Base-by-base conservation (phyloP, 2,329 filamentous ascomycete species). In the Sphaerostilbella broomeana region DNA sequence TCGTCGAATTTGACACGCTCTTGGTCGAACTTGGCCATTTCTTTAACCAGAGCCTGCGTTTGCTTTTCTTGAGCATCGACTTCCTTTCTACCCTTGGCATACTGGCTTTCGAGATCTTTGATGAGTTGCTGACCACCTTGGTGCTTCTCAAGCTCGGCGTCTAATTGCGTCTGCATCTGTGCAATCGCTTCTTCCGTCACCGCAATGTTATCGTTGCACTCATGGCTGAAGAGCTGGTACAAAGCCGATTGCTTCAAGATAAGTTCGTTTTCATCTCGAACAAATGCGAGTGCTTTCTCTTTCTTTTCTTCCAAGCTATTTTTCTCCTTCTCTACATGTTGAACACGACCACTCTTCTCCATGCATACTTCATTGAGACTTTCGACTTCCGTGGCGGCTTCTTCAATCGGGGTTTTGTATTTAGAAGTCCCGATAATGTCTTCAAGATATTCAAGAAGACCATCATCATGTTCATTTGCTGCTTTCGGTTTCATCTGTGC, bases 401-500 rank as follows among this genome's bases (percentile, higher is more conserved):
- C 92, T 52, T 98, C 92, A 47, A 98, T 98, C 0, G 92, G 90
- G 0, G 84, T 77, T 66, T 98, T 98, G 69, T 98, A 98, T 60
- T 95, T 95, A 5, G 92, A 97, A 0, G 92, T 98, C 47, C 94
- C 92, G 52, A 98, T 97, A 46, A 98, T 98, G 55, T 98, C 92
- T 60, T 98, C 92, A 0, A 98, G 77, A 49, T 98, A 98, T 61
- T 98, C 92, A 13, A 98, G 72, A 4, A 98, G 75, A 10, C 92
- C 92, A 54, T 98, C 92, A 45, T 98, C 92, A 56, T 97, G 90
- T 60, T 98, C 92, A 52, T 86, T 90, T 28, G 76, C 81, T 4
- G 94, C 92, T 62, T 98, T 98, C 13, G 94, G 75, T 64, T 98
- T 98, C 92, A 98, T 98, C 63, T 97, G 92, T 6, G 92, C 90